These are phyloP conservation scores for Emmonsiellopsis sp. DNA, from an alignment of 2,329 filamentous ascomycete genomes.

Conservation along the genomic window DNA sequence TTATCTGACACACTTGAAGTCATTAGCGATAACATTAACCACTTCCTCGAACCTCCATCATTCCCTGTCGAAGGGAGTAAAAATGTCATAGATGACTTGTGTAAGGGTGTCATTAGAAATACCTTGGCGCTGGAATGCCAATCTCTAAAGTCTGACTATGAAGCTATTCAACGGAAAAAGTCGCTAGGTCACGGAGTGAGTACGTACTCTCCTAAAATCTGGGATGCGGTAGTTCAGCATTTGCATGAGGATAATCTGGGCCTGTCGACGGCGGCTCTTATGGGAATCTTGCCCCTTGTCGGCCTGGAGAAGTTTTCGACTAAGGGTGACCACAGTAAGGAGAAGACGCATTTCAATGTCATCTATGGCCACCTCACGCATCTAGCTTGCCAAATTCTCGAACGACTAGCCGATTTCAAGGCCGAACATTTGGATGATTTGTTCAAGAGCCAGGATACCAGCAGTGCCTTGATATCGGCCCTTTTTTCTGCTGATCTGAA, in stretches of 20 bases:
- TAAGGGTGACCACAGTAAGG: constrained; percentile 34
- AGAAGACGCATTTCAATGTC: constrained; percentile 65
- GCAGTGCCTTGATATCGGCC: constrained; percentile 65
- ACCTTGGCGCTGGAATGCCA: constrained; percentile 63
- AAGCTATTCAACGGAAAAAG: constrained; percentile 51
- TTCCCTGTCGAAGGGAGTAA: constrained; percentile 39
- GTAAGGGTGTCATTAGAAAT: constrained; percentile 56
- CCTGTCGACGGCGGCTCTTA: constrained; percentile 64
- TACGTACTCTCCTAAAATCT: constrained; percentile 64
- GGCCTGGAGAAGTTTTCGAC: constrained; percentile 65
- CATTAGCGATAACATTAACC: constrained; percentile 40
- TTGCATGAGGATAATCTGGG: constrained; percentile 58
- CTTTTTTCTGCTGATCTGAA: constrained; percentile 72
- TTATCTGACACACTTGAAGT: constrained; percentile 40
- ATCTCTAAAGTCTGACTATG: constrained; percentile 58
- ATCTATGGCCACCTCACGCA: constrained; percentile 54
- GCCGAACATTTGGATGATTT: constrained; percentile 59
- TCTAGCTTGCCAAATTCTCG: constrained; percentile 63
- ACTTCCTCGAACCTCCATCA: constrained; percentile 49
- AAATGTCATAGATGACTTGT: constrained; percentile 45
- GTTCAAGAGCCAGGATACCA: constrained; percentile 57
- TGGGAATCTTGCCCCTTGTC: constrained; percentile 60
- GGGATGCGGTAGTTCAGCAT: constrained; percentile 63
- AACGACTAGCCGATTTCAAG: constrained; percentile 68
- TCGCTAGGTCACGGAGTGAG: constrained; percentile 58